Evolutionary conservation across 2,329 filamentous ascomycete genomes (phyloP).

Genomic region (Aspergillus novofumigatus): DNA sequence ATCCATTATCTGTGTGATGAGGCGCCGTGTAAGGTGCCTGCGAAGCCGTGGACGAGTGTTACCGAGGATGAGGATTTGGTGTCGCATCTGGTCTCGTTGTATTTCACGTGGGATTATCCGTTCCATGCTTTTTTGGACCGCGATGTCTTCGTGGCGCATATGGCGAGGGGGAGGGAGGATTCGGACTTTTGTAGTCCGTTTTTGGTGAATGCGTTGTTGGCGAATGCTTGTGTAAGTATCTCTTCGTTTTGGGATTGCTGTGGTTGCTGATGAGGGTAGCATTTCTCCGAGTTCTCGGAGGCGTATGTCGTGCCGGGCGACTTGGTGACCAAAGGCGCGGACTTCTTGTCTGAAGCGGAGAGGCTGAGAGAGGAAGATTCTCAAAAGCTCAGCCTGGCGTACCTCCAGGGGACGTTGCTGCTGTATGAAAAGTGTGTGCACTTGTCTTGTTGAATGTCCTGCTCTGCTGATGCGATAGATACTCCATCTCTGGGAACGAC

Average conservation of each 20-base stretch:
- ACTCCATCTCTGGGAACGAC: conserved; percentile 33
- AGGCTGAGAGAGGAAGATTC: conserved; percentile 21
- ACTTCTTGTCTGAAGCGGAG: conserved; percentile 36
- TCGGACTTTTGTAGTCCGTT: conserved; percentile 78
- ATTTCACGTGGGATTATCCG: conserved; percentile 90
- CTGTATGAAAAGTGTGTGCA: conserved; percentile 31
- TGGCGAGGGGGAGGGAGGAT: conserved; percentile 34
- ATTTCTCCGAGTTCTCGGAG: conserved; percentile 38
- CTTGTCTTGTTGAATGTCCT: neutral
- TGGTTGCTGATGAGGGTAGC: too few relatives aligned
- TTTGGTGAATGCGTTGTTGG: conserved; percentile 86
- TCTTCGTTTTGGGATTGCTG: too few relatives aligned
- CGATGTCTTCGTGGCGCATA: conserved; percentile 65
- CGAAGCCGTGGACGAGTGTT: conserved; percentile 70
- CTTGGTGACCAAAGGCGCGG: conserved; percentile 33
- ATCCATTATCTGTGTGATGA: conserved; percentile 37
- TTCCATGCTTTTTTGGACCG: conserved; percentile 77
- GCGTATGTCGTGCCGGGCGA: conserved; percentile 35
- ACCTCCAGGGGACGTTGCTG: conserved; percentile 33
- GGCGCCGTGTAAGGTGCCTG: conserved; percentile 32
- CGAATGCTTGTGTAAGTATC: conserved; percentile 44
- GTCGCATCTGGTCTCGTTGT: conserved; percentile 81
- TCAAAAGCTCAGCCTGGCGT: conserved; percentile 24
- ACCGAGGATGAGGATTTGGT: conserved; percentile 71
- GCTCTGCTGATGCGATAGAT: conserved; percentile 17